Evolutionary conservation across 208 protist species (phyloP), one percentile per base, ranked within the genome.

Genomic region (Leishmania guyanensis): DNA sequence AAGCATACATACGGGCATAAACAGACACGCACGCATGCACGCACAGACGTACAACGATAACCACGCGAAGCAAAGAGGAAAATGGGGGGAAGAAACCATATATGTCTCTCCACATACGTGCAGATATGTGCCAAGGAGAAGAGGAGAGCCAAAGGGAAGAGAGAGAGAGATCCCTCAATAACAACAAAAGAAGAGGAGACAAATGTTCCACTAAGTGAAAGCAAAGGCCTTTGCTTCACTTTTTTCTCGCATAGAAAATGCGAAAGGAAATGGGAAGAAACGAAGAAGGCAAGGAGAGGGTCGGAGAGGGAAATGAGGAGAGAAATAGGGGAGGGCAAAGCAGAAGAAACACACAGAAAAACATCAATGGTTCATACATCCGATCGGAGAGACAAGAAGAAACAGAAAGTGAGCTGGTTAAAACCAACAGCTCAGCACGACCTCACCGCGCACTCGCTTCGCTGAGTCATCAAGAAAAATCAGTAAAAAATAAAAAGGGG

Each of bases 341-440:
- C 39, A 84, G 66, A 78, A 75, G 68, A 60, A 77, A 77, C 65
- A 68, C 66, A 46, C 9, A 50, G 56, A 14, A 62, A 50, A 71
- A 79, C 74, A 46, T 22, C 16, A 48, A 14, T 46, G 60, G 75
- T 22, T 54, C 36, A 78, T 78, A 39, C 79, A 82, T 43, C 56
- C 51, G 16, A 60, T 51, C 50, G 20, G 80, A 54, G 58, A 58
- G 53, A 80, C 29, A 74, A 66, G 39, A 74, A 66, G 39, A 33
- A 29, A 48, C 16, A 46, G n/a, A 43, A 9, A 8, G 17, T 50
- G 10, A 46, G 36, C 39, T 69, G 36, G 72, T 46, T 12, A 16
- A 77, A 53, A 65, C 8, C n/a, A 75, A 22, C 50, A 39, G 56
- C n/a, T 82, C 50, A 62, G 22, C 22, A 77, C 33, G 56, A 50